Evolutionary conservation across 2,329 filamentous ascomycete genomes (phyloP).

Genomic region (Ampelomyces quisqualis): DNA sequence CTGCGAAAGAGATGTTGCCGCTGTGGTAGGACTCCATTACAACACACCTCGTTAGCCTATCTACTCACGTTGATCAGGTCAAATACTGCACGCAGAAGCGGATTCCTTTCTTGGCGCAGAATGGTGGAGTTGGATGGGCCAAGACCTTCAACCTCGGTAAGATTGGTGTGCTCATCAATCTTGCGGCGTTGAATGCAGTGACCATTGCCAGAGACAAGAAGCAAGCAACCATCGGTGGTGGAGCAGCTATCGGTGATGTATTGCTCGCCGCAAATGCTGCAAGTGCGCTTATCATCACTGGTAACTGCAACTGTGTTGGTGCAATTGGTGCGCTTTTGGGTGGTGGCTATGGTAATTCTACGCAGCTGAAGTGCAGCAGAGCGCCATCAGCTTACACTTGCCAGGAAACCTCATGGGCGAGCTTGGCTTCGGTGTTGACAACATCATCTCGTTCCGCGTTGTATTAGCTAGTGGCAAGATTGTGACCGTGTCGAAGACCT

Average conservation of each 20-base stretch:
- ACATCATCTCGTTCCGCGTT: slow-evolving; percentile 40
- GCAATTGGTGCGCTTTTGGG: slow-evolving; percentile 42
- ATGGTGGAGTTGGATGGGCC: slow-evolving; percentile 33
- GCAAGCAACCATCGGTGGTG: slow-evolving; percentile 31
- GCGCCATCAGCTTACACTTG: background rate
- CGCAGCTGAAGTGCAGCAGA: too few relatives aligned
- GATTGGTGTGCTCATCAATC: slow-evolving; percentile 34
- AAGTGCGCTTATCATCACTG: slow-evolving; percentile 29
- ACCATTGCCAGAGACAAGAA: slow-evolving; percentile 27
- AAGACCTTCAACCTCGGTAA: slow-evolving; percentile 24
- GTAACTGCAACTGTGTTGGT: slow-evolving; percentile 39
- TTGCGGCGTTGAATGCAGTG: slow-evolving; percentile 28
- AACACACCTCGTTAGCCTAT: background rate
- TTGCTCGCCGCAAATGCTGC: slow-evolving; percentile 44
- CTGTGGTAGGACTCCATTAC: slow-evolving; percentile 12
- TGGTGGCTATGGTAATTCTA: slow-evolving; percentile 53
- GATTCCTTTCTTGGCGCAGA: slow-evolving; percentile 31
- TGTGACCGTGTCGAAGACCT: slow-evolving; percentile 29
- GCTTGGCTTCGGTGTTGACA: slow-evolving; percentile 57
- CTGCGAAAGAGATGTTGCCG: slow-evolving; percentile 23
- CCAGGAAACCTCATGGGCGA: slow-evolving; percentile 53
- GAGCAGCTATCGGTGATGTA: slow-evolving; percentile 40
- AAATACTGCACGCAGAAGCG: slow-evolving; percentile 22
- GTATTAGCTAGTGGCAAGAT: slow-evolving; percentile 32
- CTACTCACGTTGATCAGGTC: slow-evolving; percentile 15